Percentiles rank a stretch among this genome's conserved stretches.
These are phyloP conservation scores for Coemansia sp. DNA, from an alignment of 192 early-diverging fungal genomes.

Conservation along the genomic window DNA sequence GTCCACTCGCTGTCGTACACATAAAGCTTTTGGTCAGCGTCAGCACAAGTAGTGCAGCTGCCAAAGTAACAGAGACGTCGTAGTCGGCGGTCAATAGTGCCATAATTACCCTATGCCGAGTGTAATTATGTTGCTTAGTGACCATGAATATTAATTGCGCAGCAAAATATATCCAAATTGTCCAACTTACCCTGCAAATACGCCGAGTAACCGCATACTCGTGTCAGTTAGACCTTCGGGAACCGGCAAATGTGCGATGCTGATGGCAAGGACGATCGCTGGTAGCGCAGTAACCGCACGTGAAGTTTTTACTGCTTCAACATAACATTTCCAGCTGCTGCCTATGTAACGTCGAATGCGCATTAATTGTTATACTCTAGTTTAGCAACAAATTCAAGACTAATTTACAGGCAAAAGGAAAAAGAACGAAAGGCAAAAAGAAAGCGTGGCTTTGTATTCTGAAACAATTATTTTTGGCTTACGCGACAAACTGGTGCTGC, in stretches of 20 bases:
- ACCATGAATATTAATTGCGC: background rate
- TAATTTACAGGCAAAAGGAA: background rate
- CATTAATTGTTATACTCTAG: background rate
- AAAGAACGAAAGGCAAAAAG: background rate
- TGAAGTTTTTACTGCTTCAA: conserved; percentile 22
- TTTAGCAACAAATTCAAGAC: background rate
- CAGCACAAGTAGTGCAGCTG: conserved; percentile 57
- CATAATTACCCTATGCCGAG: conserved; percentile 40
- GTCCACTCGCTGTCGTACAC: conserved; percentile 58
- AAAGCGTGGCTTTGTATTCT: background rate
- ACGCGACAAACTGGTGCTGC: conserved; percentile 5
- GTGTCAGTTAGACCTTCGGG: conserved; percentile 32
- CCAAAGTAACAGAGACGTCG: conserved; percentile 58
- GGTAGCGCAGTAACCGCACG: conserved; percentile 38
- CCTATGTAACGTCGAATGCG: conserved; percentile 17
- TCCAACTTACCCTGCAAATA: conserved; percentile 33
- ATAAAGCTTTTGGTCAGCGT: conserved; percentile 62
- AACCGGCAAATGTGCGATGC: conserved; percentile 33
- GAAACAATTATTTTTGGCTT: background rate
- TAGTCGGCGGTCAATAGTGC: conserved; percentile 57
- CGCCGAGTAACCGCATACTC: conserved; percentile 49
- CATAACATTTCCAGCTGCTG: conserved; percentile 42
- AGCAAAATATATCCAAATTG: background rate
- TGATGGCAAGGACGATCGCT: conserved; percentile 25
- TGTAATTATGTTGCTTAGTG: conserved; percentile 8